These are phyloP conservation scores for Vitis cinerea DNA, from an alignment of 164 flowering plant genomes.

Conservation along the genomic window DNA sequence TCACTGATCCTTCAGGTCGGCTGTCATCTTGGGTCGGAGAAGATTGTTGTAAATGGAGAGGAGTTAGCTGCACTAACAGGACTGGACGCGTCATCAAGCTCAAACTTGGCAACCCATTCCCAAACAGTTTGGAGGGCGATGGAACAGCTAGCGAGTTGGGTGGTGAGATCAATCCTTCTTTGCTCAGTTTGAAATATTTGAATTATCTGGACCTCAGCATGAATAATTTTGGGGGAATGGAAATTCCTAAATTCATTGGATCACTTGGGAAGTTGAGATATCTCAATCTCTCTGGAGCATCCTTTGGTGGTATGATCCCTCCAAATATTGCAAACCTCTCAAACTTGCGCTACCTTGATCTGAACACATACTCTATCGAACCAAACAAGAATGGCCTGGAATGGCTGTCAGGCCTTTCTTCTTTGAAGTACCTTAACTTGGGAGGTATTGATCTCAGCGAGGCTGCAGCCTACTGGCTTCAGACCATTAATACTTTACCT, in stretches of 20 bases:
- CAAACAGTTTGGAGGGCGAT: neutral
- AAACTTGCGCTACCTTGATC: slow-evolving; percentile 19
- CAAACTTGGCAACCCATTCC: slow-evolving; percentile 8
- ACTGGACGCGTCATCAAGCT: slow-evolving; percentile 21
- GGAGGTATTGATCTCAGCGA: slow-evolving; percentile 10
- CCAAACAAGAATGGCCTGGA: neutral
- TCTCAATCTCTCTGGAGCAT: slow-evolving; percentile 25
- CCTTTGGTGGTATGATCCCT: slow-evolving; percentile 23
- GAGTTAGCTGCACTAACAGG: slow-evolving; percentile 18
- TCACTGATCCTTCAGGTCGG: slow-evolving; percentile 18
- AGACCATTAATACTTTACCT: slow-evolving; percentile 19
- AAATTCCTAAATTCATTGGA: slow-evolving; percentile 29
- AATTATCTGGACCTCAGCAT: slow-evolving; percentile 19
- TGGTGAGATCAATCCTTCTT: slow-evolving; percentile 20
- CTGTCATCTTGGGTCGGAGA: slow-evolving; percentile 27
- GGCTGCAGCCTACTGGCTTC: slow-evolving; percentile 15
- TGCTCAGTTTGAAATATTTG: slow-evolving; percentile 16
- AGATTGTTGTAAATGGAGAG: slow-evolving; percentile 33
- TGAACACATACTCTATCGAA: neutral
- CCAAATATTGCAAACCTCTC: slow-evolving; percentile 22
- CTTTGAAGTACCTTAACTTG: slow-evolving; percentile 20
- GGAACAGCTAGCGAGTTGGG: slow-evolving; percentile 1
- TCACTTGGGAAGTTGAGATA: slow-evolving; percentile 15
- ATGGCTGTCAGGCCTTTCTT: slow-evolving; percentile 25
- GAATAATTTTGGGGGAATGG: slow-evolving; percentile 21